Base-by-base conservation (phyloP, 225 moss, liverwort and hornwort species). In the Rhytidiadelphus loreus region DNA sequence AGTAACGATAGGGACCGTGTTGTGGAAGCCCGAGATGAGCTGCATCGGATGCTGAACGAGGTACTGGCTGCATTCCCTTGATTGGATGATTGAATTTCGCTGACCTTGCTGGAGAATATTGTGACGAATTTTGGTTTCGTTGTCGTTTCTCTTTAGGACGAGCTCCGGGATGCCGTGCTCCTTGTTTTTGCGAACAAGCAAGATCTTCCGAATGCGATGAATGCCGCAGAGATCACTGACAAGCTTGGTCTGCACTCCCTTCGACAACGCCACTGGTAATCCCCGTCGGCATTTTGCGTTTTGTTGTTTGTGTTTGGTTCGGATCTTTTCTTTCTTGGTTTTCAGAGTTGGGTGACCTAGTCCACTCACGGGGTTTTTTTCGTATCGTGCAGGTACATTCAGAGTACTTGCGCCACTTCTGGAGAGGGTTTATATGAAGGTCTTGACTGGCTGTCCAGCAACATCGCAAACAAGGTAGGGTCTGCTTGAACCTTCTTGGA, bases 171-270 rank as follows among this genome's bases (percentile, higher is more conserved):
- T 88, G 96, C 96, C 21, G 96, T 98, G 33, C 90, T 98, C 48
- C 92, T 98, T 21, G 96, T 98, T 17, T 98, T 98, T 43, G 98
- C 98, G 32, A 98, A 98, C 94, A 98, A 98, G 84, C 96, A 98
- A 86, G 98, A 98, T 95, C 91, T 98, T 88, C 98, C 96, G 18
- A 98, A 98, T 73, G 96, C 96, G 30, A 96, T 98, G 98, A 98
- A 98, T 80, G 96, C 98, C 39, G 98, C 98, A 11, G 96, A 98
- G 94, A 98, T 98, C 16, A 96, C 96, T 28, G 96, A 98, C 77
- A 98, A 98, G 90, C 95, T 98, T 58, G 96, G 96, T 57, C 93
- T 98, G 73, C 96, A 98, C 61, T 98, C 98, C 16, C 93, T 98
- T 61, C 95, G 98, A 83, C 96, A 98, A 95, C 96, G 98, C 87